Evolutionary conservation across 495 filamentous ascomycete genomes (phyloP).

Genomic region (Penicillium pulvis): DNA sequence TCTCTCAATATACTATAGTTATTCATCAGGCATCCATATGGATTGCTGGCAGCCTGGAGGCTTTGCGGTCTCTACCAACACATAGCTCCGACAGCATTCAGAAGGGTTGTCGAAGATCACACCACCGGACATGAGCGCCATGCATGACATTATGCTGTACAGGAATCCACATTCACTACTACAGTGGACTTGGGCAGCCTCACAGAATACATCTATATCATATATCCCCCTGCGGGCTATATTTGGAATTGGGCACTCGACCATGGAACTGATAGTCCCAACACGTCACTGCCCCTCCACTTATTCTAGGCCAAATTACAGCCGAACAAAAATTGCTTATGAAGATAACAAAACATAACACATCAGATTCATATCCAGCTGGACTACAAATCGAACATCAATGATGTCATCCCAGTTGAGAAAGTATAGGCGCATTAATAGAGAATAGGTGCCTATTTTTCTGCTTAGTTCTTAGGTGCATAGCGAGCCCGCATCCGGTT

Average conservation of each 20-base stretch:
- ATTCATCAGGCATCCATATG: constrained; percentile 11
- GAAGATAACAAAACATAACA: not conserved
- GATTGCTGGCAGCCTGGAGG: constrained; percentile 15
- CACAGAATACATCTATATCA: not conserved
- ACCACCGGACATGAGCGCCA: not conserved
- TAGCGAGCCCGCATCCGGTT: constrained; percentile 27
- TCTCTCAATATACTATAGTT: not conserved
- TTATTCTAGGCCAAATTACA: not conserved
- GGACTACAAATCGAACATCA: not conserved
- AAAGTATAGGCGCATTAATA: not conserved
- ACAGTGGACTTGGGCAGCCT: not conserved
- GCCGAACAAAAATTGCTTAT: not conserved
- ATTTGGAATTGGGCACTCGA: constrained; percentile 14
- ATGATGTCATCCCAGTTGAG: not conserved
- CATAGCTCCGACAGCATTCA: not conserved
- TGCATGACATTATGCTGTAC: constrained; percentile 10
- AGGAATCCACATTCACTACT: constrained; percentile 1
- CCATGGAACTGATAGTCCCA: constrained; percentile 16
- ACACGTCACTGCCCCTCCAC: constrained; percentile 15
- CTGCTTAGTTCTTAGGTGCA: constrained; percentile 24
- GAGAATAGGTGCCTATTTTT: constrained; percentile 15
- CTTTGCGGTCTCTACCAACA: not conserved
- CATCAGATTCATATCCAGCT: constrained; percentile 1
- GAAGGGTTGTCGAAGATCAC: constrained; percentile 15
- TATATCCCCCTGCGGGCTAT: constrained; percentile 5